Base-by-base conservation (phyloP, 139 green algal species). In the Tetradesmus obliquus region DNA sequence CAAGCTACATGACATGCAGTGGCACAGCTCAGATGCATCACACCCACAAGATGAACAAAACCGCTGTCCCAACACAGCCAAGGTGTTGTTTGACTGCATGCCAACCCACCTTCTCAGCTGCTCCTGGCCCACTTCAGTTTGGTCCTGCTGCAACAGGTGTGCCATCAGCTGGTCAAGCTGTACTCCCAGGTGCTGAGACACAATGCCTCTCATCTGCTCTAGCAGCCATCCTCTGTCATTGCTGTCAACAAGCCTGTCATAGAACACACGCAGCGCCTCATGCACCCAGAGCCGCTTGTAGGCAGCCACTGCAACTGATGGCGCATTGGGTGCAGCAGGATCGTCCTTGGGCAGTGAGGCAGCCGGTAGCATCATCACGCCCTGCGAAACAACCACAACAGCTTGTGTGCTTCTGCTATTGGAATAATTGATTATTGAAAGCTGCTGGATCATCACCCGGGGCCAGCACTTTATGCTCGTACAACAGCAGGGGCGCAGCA, bases 221-320 rank as follows among this genome's bases (percentile, higher is more conserved):
- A 97, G 93, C 71, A 97, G 93, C 95, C 96, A 98, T 55, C 93
- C 55, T 20, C 96, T 88, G 93, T 97, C 96, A 20, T 92, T 86
- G 81, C 96, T 92, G 85, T 97, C 95, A 45, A 97, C 94, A 72
- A 98, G 92, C 6, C 96, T 93, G 89, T 98, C 96, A 71, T 97
- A 96, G 89, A 97, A 98, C 7, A 98, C 96, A 9, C 96, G 93
- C 76, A 97, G 94, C 58, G 93, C 92, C 89, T 98, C 96, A 90
- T 98, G 96, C 91, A 97, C 94, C 95, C 95, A 98, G 80, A 98
- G 93, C 54, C 95, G 93, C 86, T 96, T 96, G 92, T 94, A 96
- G 74, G 96, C 66, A 22, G 79, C 22, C 53, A 22, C 84, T 13
- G 87, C 90, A 19, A 9, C 55, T 15, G 87, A 91, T 13, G 69